These are phyloP conservation scores for Kwoniella newhampshirensis DNA, from an alignment of 768 basidiomycete genomes.

Conservation along the genomic window DNA sequence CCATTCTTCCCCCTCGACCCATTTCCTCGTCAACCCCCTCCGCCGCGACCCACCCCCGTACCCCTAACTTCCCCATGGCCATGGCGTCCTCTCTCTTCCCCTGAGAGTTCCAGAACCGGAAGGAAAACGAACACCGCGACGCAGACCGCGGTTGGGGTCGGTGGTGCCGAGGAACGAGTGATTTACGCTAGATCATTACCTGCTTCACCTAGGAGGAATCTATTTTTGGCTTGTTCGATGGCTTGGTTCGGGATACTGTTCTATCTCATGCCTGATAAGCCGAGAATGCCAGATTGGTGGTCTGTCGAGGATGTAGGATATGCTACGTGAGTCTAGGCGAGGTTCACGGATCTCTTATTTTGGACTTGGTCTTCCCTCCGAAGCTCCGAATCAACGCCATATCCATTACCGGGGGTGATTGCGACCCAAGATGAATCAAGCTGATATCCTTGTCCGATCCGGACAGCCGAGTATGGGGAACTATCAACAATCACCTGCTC, in stretches of 20 bases:
- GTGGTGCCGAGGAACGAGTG: neutral
- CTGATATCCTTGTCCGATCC: neutral
- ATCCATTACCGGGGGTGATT: neutral
- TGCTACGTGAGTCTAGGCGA: constrained; percentile 6
- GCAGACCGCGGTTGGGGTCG: no score
- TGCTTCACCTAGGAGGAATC: neutral
- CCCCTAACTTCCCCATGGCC: neutral
- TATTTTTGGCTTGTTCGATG: neutral
- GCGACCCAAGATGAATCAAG: neutral
- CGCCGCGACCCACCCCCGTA: neutral
- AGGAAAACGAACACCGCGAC: neutral
- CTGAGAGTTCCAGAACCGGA: neutral
- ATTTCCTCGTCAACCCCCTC: neutral
- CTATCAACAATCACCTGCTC: constrained; percentile 6
- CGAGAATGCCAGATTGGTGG: constrained; percentile 8
- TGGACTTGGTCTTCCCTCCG: no score
- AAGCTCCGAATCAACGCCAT: no score
- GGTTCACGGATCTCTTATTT: neutral
- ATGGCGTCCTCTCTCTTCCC: neutral
- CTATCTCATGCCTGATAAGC: constrained; percentile 1
- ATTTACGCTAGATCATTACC: constrained; percentile 11
- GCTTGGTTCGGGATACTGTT: constrained; percentile 7
- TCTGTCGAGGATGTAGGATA: neutral
- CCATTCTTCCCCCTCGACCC: neutral
- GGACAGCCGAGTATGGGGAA: constrained; percentile 7